These are phyloP conservation scores for Pachyrhizus erosus DNA, from an alignment of 306 rosid genomes.

Conservation along the genomic window DNA sequence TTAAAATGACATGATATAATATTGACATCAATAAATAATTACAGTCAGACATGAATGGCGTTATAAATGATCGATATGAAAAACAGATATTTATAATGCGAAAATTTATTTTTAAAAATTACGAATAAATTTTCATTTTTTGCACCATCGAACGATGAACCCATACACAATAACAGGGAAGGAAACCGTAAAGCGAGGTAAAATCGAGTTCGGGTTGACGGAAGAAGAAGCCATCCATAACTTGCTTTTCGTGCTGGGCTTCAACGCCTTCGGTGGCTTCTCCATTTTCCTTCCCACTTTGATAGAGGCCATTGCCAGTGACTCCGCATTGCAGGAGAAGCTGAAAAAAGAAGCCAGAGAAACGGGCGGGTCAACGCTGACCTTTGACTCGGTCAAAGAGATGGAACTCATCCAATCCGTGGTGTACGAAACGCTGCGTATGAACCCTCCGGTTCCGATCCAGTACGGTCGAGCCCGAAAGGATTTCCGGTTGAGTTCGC, in stretches of 20 bases:
- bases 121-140: no score
- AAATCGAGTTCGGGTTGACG: conserved; percentile 68
- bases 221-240: conserved; percentile 76
- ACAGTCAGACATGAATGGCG: no score
- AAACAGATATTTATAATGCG: no score
- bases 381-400: conserved; percentile 63
- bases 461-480: conserved; percentile 85
- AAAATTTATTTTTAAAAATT: no score
- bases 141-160: no score
- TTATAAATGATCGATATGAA: no score
- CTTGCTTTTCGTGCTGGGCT: conserved; percentile 78
- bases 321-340: conserved; percentile 60
- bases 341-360: conserved; percentile 67
- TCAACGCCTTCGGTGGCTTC: conserved; percentile 92
- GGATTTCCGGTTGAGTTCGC: conserved; percentile 69
- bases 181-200: conserved; percentile 64
- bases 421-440: conserved; percentile 83
- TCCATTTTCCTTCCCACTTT: conserved; percentile 71
- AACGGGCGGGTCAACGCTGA: conserved; percentile 63
- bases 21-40: no score
- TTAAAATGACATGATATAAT: no score
- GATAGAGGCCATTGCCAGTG: conserved; percentile 49
- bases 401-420: conserved; percentile 71
- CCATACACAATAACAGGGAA: conserved; percentile 51
- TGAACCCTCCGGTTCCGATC: conserved; percentile 85